A percentile compares a stretch with the other conserved stretches of the same genome.
Evolutionary conservation across 1,284 basidiomycete genomes (phyloP).

Genomic region (Cutaneotrichosporon sp.): DNA sequence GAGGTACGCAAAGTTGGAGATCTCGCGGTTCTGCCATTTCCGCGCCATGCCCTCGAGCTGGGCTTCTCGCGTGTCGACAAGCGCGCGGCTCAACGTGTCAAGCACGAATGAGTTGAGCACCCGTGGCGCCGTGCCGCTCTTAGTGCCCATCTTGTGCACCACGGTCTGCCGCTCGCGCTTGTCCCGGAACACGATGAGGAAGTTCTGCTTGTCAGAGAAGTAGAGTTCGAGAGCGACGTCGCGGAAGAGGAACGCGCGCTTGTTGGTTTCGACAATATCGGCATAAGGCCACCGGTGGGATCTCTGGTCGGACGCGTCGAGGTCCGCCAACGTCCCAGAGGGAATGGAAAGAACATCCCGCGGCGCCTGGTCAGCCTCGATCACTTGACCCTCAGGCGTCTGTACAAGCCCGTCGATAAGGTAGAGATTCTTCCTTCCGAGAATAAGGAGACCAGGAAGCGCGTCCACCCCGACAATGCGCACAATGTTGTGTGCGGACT

Average conservation of each 20-base stretch:
- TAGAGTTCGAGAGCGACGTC: slow-evolving; percentile 90
- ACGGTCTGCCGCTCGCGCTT: slow-evolving; percentile 62
- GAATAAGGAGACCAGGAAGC: slow-evolving; percentile 76
- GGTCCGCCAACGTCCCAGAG: slow-evolving; percentile 68
- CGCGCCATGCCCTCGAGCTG: slow-evolving; percentile 50
- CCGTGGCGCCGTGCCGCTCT: slow-evolving; percentile 41
- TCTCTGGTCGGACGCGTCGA: slow-evolving; percentile 64
- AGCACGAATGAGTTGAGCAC: slow-evolving; percentile 47
- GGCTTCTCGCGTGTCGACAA: slow-evolving; percentile 42
- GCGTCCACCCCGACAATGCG: slow-evolving; percentile 78
- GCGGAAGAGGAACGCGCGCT: slow-evolving; percentile 79
- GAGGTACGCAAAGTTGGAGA: slow-evolving; percentile 81
- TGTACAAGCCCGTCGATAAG: slow-evolving; percentile 91
- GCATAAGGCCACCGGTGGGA: slow-evolving; percentile 76
- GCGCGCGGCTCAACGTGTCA: slow-evolving; percentile 45
- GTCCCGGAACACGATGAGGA: slow-evolving; percentile 71
- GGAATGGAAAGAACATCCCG: slow-evolving; percentile 76
- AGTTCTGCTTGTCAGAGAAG: slow-evolving; percentile 78
- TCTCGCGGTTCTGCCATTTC: slow-evolving; percentile 79
- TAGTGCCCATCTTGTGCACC: slow-evolving; percentile 56
- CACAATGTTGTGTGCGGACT: slow-evolving; percentile 74
- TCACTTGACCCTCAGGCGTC: slow-evolving; percentile 77
- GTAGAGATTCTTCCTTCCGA: slow-evolving; percentile 78
- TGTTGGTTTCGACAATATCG: slow-evolving; percentile 70
- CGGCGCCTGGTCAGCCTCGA: slow-evolving; percentile 81